Percentiles rank a stretch among this genome's conserved stretches.
Evolutionary conservation across 805 yeast genomes (phyloP).

Genomic region (Saturnispora mendoncae): DNA sequence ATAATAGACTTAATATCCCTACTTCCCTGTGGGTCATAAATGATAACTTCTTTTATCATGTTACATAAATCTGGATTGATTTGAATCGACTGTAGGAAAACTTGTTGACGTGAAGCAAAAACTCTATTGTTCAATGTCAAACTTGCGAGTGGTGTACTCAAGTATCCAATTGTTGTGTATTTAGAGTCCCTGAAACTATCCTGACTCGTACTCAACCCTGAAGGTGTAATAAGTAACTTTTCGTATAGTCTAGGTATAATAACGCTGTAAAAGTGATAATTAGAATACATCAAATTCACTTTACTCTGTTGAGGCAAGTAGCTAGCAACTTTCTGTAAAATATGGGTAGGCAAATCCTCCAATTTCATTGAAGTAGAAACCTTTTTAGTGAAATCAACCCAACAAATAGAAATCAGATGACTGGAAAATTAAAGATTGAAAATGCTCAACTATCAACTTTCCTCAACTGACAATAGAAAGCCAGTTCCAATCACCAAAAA

Average conservation of each 20-base stretch:
- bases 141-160: slow-evolving; percentile 28
- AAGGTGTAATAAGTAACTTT: slow-evolving; percentile 29
- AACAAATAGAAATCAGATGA: slow-evolving; percentile 3
- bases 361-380: background rate
- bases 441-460: background rate
- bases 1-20: slow-evolving; percentile 9
- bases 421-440: background rate
- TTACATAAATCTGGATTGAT: slow-evolving; percentile 29
- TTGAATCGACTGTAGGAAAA: slow-evolving; percentile 31
- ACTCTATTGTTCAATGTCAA: slow-evolving; percentile 31
- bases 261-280: slow-evolving; percentile 24
- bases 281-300: slow-evolving; percentile 26
- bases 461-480: too few relatives aligned
- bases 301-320: slow-evolving; percentile 35
- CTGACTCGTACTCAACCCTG: slow-evolving; percentile 25
- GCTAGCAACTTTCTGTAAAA: slow-evolving; percentile 18
- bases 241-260: slow-evolving; percentile 31
- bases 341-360: slow-evolving; percentile 17
- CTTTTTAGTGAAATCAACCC: background rate
- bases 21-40: slow-evolving; percentile 23
- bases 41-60: slow-evolving; percentile 28
- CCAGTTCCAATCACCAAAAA: too few relatives aligned
- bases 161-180: slow-evolving; percentile 33
- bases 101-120: slow-evolving; percentile 31
- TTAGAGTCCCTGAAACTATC: slow-evolving; percentile 29